Evolutionary conservation across 352 stramenopile species (phyloP), one percentile per base, ranked within the genome.

Genomic region (Phytophthora sansomeana): DNA sequence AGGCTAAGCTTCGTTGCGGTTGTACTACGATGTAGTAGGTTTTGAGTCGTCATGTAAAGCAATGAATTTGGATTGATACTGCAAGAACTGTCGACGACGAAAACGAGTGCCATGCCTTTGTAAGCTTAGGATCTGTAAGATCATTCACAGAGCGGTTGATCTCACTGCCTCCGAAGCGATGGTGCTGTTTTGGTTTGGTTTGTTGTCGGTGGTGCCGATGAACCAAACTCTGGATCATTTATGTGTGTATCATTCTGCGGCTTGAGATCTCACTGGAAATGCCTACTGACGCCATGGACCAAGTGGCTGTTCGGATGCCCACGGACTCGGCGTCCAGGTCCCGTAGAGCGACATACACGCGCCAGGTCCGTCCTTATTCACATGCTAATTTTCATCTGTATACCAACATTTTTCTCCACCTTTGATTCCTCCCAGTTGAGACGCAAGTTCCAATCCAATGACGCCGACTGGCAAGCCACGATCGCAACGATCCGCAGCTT

Each of bases 401-500:
- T 17, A 6, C 21, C 11, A 39, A 39, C 33, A 6, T 35, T 32
- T 48, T 38, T 3, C 21, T 24, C 24, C 16, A 14, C 6, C 8
- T 58, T n/a, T 41, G 47, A 14, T 39, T 53, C 21, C 17, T 35
- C 9, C 21, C 36, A 72, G 64, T 35, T 72, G 29, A 33, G 49
- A 8, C 50, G 24, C 64, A 58, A 53, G 49, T 72, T 59, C 38
- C 33, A 63, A 35, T 58, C 56, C 17, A 76, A 83, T 46, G 68
- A 77, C 38, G 36, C 64, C 11, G 11, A 48, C 10, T 80, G 72
- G 74, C 54, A 62, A 48, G 48, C 58, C 14, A 83, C 74, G 1
- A 67, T 87, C 35, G 50, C 38, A 35, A 82, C 63, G 16, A 68
- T 87, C 32, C 65, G 63, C 30, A 72, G 68, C 28, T 70, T 83